Conservation (phyloP, 2,329 filamentous ascomycete genomes). For the Verticillium dahliae region DNA sequence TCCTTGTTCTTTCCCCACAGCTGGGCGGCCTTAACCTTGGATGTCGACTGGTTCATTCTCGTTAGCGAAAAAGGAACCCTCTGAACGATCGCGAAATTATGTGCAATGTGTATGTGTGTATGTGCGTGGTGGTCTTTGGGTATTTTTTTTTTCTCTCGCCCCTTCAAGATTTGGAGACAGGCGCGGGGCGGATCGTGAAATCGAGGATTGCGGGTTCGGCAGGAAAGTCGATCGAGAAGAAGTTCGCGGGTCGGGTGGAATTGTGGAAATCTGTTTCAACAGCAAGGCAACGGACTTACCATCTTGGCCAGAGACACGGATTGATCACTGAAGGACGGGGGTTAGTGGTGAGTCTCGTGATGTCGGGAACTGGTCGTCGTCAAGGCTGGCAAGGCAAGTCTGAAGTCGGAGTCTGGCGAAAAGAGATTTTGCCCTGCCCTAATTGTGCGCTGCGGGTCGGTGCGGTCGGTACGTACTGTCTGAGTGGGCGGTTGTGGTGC, state of each 20-base stretch:
- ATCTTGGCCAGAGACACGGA: slow-evolving; percentile 27
- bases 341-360: slow-evolving; percentile 8
- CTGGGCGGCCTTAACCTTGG: slow-evolving; percentile 86
- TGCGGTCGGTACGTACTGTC: neutral
- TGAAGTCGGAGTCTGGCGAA: neutral
- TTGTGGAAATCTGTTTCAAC: neutral
- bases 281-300: slow-evolving; percentile 31
- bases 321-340: slow-evolving; percentile 22
- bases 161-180: neutral
- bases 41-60: slow-evolving; percentile 30
- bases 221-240: slow-evolving; percentile 2
- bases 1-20: slow-evolving; percentile 99
- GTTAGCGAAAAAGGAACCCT: slow-evolving; percentile 7
- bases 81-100: neutral
- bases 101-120: neutral
- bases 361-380: neutral
- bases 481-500: neutral
- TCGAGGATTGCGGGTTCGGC: slow-evolving; percentile 8
- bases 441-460: neutral
- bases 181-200: slow-evolving; percentile 14
- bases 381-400: neutral
- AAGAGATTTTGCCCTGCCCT: neutral
- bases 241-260: slow-evolving; percentile 2
- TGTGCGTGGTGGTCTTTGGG: neutral
- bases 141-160: neutral